Evolutionary conservation across 139 green algal genomes (phyloP), one percentile per base, ranked within the genome.

Genomic region (Penium margaritaceum): DNA sequence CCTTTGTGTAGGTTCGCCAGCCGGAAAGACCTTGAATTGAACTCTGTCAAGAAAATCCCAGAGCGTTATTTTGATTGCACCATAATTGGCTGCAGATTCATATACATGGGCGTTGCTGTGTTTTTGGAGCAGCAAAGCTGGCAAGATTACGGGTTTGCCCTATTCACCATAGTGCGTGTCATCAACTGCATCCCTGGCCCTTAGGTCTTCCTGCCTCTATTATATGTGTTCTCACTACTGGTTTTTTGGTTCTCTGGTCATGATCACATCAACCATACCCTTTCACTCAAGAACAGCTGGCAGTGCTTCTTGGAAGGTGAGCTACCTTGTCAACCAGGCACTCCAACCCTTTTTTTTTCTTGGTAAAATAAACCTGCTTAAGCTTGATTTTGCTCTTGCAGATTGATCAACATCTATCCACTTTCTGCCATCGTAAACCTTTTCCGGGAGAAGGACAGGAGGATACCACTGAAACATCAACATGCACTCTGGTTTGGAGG

Each of bases 1-100:
- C 86, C 6, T 92, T 91, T 75, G 83, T 92, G n/a, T 78, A 53
- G 14, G 51, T 27, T 39, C 32, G n/a, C n/a, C n/a, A n/a, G n/a
- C n/a, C n/a, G n/a, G n/a, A n/a, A n/a, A n/a, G n/a, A n/a, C n/a
- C n/a, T n/a, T n/a, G n/a, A n/a, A n/a, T n/a, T n/a, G n/a, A n/a
- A n/a, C n/a, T n/a, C n/a, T n/a, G n/a, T n/a, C n/a, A n/a, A n/a
- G n/a, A n/a, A n/a, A n/a, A n/a, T n/a, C n/a, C n/a, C n/a, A n/a
- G n/a, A n/a, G n/a, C n/a, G n/a, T n/a, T n/a, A n/a, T n/a, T n/a
- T n/a, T n/a, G n/a, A n/a, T n/a, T n/a, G n/a, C n/a, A n/a, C n/a
- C n/a, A n/a, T n/a, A n/a, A n/a, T n/a, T n/a, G n/a, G n/a, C n/a
- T 2, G 2, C 70, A 77, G 70, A 1, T 80, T 80, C 51, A 80